Base-by-base conservation (phyloP, 352 stramenopile genomes). In the Phytopythium cucurbitacearum region DNA sequence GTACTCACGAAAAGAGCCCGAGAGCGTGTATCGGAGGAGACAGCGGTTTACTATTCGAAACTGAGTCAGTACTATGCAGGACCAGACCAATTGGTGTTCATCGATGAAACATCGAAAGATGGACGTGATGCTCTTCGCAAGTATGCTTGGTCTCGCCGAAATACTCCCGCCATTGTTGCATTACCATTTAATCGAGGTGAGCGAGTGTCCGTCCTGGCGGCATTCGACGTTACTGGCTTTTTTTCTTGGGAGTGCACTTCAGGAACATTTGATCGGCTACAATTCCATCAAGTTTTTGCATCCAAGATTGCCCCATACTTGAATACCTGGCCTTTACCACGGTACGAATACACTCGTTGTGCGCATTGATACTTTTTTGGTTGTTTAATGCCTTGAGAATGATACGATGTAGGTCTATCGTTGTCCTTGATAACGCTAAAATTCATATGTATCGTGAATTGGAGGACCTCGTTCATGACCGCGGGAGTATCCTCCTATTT, bases 391-490 rank as follows among this genome's bases (percentile, higher is more conserved):
- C 11, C 28, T 47, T 28, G 11, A 9, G 4, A 32, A 47, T 47
- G 7, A 9, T n/a, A 1, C 10, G n/a, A 16, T 47, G 41, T 16
- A 47, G 41, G 41, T 68, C 52, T n/a, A 64, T 69, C 50, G 49
- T 59, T n/a, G 35, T 61, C 11, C 6, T 64, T 5, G 52, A 69
- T 48, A 61, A 69, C 33, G 61, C 61, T 21, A 59, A 63, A 12
- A 69, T 64, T 37, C 61, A 64, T 21, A 64, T 69, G 56, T 64
- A 64, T 32, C 13, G 34, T 4, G 34, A 53, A 28, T 35, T 51
- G 21, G 46, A 51, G 9, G 46, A 39, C 8, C 11, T 51, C 5
- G 46, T 51, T 16, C 46, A 51, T 41, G 34, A n/a, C 7, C 12
- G 8, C 9, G 46, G 46, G 0, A 16, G 9, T 15, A 10, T 56